Conservation (phyloP, 2,329 filamentous ascomycete genomes). For the Podosphaera xanthii region DNA sequence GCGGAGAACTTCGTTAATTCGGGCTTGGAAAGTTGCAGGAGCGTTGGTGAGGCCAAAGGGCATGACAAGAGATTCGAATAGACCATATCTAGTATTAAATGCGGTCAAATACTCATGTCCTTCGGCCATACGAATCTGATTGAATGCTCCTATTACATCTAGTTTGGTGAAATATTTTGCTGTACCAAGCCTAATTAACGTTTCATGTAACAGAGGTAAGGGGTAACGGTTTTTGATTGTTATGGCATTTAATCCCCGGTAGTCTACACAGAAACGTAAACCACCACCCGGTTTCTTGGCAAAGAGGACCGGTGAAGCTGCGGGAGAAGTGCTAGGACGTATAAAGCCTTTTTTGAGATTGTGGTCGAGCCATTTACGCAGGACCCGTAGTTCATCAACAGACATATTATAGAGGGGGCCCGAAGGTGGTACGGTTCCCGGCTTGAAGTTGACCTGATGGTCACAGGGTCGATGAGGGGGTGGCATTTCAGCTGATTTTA, state of each 20-base stretch:
- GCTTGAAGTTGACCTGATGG: too few relatives aligned
- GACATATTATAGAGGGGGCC: neutral
- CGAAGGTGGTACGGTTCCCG: neutral
- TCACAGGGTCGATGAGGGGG: too few relatives aligned
- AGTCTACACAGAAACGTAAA: neutral
- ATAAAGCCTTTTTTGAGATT: neutral
- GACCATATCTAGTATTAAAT: neutral
- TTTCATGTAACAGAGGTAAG: neutral
- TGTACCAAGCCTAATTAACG: neutral
- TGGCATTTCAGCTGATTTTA: too few relatives aligned
- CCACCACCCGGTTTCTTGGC: neutral
- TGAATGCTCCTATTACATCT: neutral
- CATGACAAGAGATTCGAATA: neutral
- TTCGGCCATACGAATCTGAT: neutral
- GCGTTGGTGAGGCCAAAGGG: neutral
- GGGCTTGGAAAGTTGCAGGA: neutral
- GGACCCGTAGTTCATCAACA: neutral
- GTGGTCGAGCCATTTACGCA: neutral
- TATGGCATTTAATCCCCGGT: neutral
- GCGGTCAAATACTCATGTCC: neutral
- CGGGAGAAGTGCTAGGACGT: neutral
- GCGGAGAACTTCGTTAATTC: neutral
- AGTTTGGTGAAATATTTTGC: conserved; percentile 2
- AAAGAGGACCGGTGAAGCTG: neutral
- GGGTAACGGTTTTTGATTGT: neutral